Conservation (phyloP, 305 asterid genomes). For the Fraxinus dipetala region DNA sequence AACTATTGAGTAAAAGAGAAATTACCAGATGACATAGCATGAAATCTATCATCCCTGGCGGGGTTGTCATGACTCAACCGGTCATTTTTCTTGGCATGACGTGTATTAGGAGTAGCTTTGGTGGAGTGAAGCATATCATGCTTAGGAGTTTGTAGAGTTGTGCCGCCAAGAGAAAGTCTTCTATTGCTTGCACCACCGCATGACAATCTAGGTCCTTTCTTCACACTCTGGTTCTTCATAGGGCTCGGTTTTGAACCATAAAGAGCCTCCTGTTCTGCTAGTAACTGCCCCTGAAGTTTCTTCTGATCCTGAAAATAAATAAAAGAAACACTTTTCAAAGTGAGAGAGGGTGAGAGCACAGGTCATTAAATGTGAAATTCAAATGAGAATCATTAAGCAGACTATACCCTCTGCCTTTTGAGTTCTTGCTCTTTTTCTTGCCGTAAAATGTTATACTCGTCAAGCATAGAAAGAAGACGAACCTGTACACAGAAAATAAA, state of each 20-base stretch:
- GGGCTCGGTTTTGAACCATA: constrained; percentile 99
- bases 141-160: constrained; percentile 59
- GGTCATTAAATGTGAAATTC: not conserved
- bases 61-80: constrained; percentile 40
- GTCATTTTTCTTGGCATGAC: constrained; percentile 57
- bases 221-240: constrained; percentile 80
- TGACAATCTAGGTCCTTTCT: constrained; percentile 75
- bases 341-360: constrained; percentile 9
- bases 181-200: constrained; percentile 61
- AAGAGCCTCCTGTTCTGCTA: constrained; percentile 89
- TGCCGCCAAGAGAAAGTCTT: constrained; percentile 84
- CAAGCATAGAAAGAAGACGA: constrained; percentile 83
- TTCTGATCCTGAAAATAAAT: constrained; percentile 71
- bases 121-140: constrained; percentile 50
- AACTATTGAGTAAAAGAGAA: not conserved
- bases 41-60: constrained; percentile 48
- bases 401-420: constrained; percentile 75
- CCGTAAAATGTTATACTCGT: constrained; percentile 61
- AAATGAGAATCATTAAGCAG: not conserved
- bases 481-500: constrained; percentile 43
- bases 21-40: constrained; percentile 66
- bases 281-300: constrained; percentile 91
- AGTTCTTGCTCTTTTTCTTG: constrained; percentile 85
- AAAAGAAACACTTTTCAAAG: not conserved
- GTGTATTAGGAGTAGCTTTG: constrained; percentile 72